A percentile compares a stretch with the other conserved stretches of the same genome.
Conservation (phyloP, 345 rosid species). For the Cardamine occulta region DNA sequence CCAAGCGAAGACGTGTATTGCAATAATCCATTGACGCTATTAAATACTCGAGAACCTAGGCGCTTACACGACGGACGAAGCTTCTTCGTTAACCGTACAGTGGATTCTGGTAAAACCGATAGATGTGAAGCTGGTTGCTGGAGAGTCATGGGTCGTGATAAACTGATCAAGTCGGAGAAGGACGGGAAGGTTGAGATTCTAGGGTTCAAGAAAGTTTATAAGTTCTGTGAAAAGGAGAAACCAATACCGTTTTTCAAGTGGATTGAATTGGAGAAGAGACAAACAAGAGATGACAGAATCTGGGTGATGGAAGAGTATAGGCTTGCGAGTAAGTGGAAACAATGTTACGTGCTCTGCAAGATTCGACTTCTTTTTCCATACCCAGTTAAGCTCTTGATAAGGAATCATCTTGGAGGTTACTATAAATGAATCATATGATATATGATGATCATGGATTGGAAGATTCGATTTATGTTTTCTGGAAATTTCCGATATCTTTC, state of each 20-base stretch:
- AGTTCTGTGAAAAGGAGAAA: conserved; percentile 24
- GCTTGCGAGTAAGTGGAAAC: conserved; percentile 15
- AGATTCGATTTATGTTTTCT: not conserved
- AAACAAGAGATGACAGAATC: not conserved
- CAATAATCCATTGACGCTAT: conserved; percentile 7
- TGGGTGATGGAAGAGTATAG: conserved; percentile 34
- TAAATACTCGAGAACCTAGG: not conserved
- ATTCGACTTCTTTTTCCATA: conserved; percentile 8
- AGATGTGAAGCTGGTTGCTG: conserved; percentile 22
- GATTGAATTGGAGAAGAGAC: conserved; percentile 24
- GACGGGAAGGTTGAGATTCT: not conserved
- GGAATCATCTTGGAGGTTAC: conserved; percentile 20
- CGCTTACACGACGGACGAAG: not conserved
- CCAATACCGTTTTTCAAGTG: not conserved
- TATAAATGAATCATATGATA: not conserved
- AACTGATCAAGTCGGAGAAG: not conserved
- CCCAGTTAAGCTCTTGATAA: not conserved
- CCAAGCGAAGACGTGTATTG: conserved; percentile 22
- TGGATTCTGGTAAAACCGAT: conserved; percentile 8
- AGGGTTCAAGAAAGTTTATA: conserved; percentile 21
- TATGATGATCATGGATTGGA: not conserved
- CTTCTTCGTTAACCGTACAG: not conserved
- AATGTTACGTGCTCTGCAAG: conserved; percentile 28
- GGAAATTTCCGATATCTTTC: not conserved
- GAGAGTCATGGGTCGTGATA: conserved; percentile 18